Evolutionary conservation across 345 rosid genomes (phyloP).

Genomic region (Populus simonii): DNA sequence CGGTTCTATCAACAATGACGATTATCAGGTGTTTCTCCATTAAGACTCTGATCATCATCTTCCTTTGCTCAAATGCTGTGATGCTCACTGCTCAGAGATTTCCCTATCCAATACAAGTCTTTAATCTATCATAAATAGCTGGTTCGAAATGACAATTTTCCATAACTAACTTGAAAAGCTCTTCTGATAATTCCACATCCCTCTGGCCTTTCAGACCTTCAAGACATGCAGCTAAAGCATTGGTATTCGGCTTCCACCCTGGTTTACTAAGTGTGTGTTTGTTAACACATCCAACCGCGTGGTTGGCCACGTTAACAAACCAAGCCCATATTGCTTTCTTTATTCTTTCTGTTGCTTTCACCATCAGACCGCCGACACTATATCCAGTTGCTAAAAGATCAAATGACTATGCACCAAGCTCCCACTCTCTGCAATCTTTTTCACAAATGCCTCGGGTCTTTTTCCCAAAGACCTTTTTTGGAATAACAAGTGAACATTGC

Average conservation of each 20-base stretch:
- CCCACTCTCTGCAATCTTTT: background rate
- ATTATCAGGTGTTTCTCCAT: too few relatives aligned
- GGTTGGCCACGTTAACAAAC: too few relatives aligned
- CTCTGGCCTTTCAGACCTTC: conserved; percentile 13
- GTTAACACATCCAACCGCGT: too few relatives aligned
- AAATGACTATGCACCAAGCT: background rate
- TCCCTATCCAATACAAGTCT: background rate
- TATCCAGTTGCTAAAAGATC: conserved; percentile 9
- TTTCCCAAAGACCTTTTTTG: background rate
- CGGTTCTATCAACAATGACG: too few relatives aligned
- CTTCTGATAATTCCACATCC: conserved; percentile 13
- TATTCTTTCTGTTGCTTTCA: conserved; percentile 17
- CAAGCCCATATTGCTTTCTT: conserved; percentile 8
- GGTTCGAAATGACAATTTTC: background rate
- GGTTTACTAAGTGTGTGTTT: too few relatives aligned
- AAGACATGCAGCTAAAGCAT: conserved; percentile 6
- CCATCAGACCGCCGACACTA: background rate
- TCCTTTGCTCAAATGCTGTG: background rate
- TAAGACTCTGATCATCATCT: too few relatives aligned
- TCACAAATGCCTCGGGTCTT: background rate
- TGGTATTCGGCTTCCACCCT: background rate
- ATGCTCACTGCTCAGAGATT: background rate
- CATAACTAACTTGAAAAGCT: conserved; percentile 2
- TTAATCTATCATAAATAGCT: background rate
- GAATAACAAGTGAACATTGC: background rate